Evolutionary conservation across 1,284 basidiomycete species (phyloP).

Genomic region (Leccinum griseonigrum): DNA sequence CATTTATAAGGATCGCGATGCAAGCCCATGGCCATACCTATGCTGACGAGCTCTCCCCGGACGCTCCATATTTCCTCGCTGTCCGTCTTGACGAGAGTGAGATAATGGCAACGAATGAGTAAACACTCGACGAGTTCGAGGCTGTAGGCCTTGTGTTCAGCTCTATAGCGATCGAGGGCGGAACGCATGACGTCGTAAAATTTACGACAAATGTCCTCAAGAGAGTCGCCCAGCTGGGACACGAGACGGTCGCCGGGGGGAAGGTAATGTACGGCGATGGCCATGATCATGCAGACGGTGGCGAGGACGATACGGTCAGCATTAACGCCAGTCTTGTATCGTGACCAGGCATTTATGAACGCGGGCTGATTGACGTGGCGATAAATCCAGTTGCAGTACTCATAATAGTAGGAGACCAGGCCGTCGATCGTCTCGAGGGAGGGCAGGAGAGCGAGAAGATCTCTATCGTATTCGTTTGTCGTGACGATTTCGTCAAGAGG

Average conservation of each 20-base stretch:
- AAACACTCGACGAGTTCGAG: conserved; percentile 74
- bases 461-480: conserved; percentile 60
- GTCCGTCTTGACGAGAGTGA: conserved; percentile 68
- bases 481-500: conserved; percentile 41
- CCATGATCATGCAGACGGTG: conserved; percentile 68
- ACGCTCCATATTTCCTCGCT: conserved; percentile 77
- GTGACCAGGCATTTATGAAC: conserved; percentile 64
- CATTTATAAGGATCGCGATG: conserved; percentile 78
- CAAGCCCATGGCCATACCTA: conserved; percentile 75
- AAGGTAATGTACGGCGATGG: conserved; percentile 68
- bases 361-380: conserved; percentile 64
- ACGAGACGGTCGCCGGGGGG: conserved; percentile 62
- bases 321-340: conserved; percentile 63
- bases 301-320: conserved; percentile 68
- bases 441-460: conserved; percentile 66
- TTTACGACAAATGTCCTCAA: conserved; percentile 57
- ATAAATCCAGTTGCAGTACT: conserved; percentile 83
- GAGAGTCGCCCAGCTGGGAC: conserved; percentile 42
- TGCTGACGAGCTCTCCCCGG: conserved; percentile 65
- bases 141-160: conserved; percentile 61
- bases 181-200: conserved; percentile 66
- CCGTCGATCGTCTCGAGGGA: conserved; percentile 64
- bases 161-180: conserved; percentile 61
- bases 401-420: conserved; percentile 73
- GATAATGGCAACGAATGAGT: conserved; percentile 66